Evolutionary conservation across 805 yeast species (phyloP), one percentile per base, ranked within the genome.

Genomic region (Scheffersomyces stipitis): DNA sequence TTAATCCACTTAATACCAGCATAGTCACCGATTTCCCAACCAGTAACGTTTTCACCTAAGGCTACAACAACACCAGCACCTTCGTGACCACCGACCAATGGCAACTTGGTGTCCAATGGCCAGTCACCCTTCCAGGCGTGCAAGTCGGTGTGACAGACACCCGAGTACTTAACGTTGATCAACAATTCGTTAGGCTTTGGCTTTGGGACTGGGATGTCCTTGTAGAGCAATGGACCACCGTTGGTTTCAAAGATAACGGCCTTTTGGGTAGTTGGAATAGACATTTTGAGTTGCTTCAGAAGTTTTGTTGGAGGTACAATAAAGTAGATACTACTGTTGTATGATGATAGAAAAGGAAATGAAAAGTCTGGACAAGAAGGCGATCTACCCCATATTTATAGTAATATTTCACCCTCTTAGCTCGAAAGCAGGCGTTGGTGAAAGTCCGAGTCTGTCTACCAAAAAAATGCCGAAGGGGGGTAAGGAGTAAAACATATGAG

Each of bases 121-220:
- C 95, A 87, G 69, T 88, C 96, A 56, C 95, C 95, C 61, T 84
- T 79, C 90, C 93, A 86, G 38, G 95, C 95, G 71, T 88, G 96
- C 62, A 88, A 76, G 60, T 87, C 96, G 26, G 96, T 86, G 74
- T 89, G 96, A 69, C 96, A 87, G 39, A 87, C 95, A 66, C 96
- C 96, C 18, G 95, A 80, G 75, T 81, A 87, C 69, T 80, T 80
- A 64, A 88, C 81, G 63, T 88, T 80, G 67, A 88, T 73, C 60
- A 88, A 75, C 49, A 87, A 73, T 67, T 87, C 90, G 58, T 80
- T 82, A 42, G 86, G 68, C 58, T 76, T 82, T 53, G 95, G 95
- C 33, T 60, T 65, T 54, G 95, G 95, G 39, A 86, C 91, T 36
- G 90, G 84, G 45, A 86, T 78, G 52, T 86, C 89, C 34, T 40